These are phyloP conservation scores for Bertia moriformis DNA, from an alignment of 2,329 filamentous ascomycete genomes.

Conservation along the genomic window DNA sequence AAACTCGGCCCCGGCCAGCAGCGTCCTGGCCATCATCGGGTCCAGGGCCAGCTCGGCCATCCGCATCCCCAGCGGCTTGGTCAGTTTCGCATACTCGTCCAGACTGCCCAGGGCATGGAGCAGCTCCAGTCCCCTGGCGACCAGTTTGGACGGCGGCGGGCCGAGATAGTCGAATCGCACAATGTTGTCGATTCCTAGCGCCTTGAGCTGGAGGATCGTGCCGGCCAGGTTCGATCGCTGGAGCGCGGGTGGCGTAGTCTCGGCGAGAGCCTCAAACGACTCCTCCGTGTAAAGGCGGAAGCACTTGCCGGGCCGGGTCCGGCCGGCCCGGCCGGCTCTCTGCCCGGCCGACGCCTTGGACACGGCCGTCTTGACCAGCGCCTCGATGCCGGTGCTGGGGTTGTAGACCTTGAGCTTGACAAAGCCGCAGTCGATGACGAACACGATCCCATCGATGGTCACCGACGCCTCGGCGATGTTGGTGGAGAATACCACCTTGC, in stretches of 20 bases:
- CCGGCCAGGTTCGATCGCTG: constrained; percentile 84
- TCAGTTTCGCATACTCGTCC: constrained; percentile 81
- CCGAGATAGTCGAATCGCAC: constrained; percentile 80
- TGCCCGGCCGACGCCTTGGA: constrained; percentile 91
- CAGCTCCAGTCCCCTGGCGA: constrained; percentile 75
- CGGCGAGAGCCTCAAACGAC: constrained; percentile 48
- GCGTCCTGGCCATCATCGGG: constrained; percentile 86
- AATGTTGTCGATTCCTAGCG: constrained; percentile 87
- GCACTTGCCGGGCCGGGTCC: constrained; percentile 83
- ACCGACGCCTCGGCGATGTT: constrained; percentile 96
- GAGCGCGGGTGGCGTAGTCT: constrained; percentile 73
- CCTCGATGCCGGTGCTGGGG: constrained; percentile 73
- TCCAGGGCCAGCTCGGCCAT: constrained; percentile 92
- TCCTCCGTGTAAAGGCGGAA: constrained; percentile 81
- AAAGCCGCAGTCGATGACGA: constrained; percentile 80
- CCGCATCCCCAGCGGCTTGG: constrained; percentile 68
- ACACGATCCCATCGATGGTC: constrained; percentile 82
- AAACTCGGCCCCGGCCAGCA: constrained; percentile 63
- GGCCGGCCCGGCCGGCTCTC: constrained; percentile 75
- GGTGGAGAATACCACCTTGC: constrained; percentile 85
- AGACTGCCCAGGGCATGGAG: constrained; percentile 76
- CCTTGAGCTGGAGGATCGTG: constrained; percentile 80
- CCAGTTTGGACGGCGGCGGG: constrained; percentile 68
- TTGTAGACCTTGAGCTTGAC: constrained; percentile 83
- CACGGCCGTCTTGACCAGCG: constrained; percentile 64